Base-by-base conservation (phyloP, 768 basidiomycete genomes). In the Mycena albidolilacea region DNA sequence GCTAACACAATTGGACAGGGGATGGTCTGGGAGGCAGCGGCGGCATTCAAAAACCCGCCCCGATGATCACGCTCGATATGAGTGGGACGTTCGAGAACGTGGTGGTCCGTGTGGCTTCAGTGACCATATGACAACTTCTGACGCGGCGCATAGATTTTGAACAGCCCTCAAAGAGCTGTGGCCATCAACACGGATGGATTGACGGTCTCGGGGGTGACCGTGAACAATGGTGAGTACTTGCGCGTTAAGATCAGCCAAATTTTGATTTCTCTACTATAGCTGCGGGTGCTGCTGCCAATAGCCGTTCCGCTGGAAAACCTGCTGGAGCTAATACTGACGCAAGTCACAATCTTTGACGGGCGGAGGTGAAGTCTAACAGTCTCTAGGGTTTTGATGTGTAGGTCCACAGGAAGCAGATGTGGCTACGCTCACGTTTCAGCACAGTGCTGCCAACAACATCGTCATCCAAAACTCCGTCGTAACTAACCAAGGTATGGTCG, bases 271-370 rank as follows among this genome's bases (percentile, higher is more conserved):
- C 2, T 30, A 30, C 30, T 30, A 30, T 48, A 77, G 76, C 76
- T 63, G 75, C 75, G 7, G 76, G 76, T 4, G 44, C 54, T 11
- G 75, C 72, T 30, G 64, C 76, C 0, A 77, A 75, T 21, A 75
- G 71, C 21, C 52, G 60, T 44, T 77, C 77, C 5, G 75, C 21
- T 11, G 75, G 77, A 37, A 71, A 60, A 30, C 66, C 77, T 38
- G 72, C 73, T 57, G 77, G 77, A 4, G 66, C 54, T 23, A 77
- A 77, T 48, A 77, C 77, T 12, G 77, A 77, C 68, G 75, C 72
- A 17, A 52, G 62, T 59, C 12, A 30, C 30, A 3, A 30, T 30
- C 30, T 30, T 30, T 30, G 30, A 30, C 30, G 30, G 30, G 30
- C 30, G 30, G 30, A 30, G 30, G 30, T 30, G 30, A 30, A 30